Evolutionary conservation across 192 early-diverging fungal genomes (phyloP).

Genomic region (Chytriomyces confervae): DNA sequence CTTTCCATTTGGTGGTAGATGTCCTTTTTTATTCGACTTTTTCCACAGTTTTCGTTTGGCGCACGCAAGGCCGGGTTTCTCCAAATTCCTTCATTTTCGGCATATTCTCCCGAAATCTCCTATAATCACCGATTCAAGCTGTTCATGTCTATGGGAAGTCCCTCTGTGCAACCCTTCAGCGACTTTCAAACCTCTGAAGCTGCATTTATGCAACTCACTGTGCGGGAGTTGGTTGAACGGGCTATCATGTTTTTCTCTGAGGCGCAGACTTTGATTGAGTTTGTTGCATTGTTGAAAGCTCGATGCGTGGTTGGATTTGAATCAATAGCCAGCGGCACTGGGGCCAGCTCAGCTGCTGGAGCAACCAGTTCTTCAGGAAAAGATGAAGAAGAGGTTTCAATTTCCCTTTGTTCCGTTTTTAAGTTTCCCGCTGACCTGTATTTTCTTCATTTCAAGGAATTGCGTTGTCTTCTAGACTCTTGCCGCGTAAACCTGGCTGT

Average conservation of each 20-base stretch:
- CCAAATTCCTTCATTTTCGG: not conserved
- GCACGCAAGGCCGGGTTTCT: slow-evolving; percentile 4
- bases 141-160: slow-evolving; percentile 25
- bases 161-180: slow-evolving; percentile 9
- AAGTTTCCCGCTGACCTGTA: not conserved
- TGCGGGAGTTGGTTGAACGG: not conserved
- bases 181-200: slow-evolving; percentile 21
- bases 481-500: not conserved
- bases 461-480: not conserved
- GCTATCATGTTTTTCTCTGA: not conserved
- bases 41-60: slow-evolving; percentile 10
- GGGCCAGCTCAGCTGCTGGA: too few relatives aligned
- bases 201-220: not conserved
- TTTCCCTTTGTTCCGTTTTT: not conserved
- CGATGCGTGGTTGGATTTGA: not conserved
- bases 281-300: not conserved
- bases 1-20: not conserved
- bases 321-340: not conserved
- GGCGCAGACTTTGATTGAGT: not conserved
- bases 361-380: not conserved
- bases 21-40: not conserved
- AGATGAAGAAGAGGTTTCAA: not conserved
- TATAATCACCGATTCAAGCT: slow-evolving; percentile 37
- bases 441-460: not conserved
- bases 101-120: slow-evolving; percentile 20